Evolutionary conservation across 2,329 filamentous ascomycete species (phyloP).

Genomic region (Verticillium isaacii): DNA sequence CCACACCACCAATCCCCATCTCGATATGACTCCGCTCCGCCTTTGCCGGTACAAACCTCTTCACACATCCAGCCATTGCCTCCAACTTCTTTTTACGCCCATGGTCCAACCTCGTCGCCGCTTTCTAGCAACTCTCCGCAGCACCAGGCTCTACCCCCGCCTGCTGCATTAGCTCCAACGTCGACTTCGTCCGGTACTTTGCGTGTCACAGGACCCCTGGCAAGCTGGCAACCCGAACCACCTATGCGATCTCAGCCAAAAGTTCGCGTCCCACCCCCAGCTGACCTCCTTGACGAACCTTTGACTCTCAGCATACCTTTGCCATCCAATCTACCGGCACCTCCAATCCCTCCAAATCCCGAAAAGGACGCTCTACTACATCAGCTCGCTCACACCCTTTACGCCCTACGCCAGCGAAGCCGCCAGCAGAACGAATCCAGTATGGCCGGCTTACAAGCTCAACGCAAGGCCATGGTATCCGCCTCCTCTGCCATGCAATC

Average conservation of each 20-base stretch:
- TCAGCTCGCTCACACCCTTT: conserved; percentile 68
- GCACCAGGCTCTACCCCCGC: conserved; percentile 10
- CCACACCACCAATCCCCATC: conserved; percentile 20
- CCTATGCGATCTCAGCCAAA: conserved; percentile 22
- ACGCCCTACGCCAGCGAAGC: conserved; percentile 63
- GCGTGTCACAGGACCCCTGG: conserved; percentile 4
- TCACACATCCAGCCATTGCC: conserved; percentile 14
- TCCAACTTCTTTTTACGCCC: conserved; percentile 34
- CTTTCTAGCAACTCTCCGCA: conserved; percentile 7
- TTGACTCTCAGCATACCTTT: conserved; percentile 45
- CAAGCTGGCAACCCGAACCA: conserved; percentile 15
- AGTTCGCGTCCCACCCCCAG: conserved; percentile 37
- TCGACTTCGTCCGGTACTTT: neutral
- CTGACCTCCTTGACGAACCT: conserved; percentile 54
- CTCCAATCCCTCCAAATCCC: conserved; percentile 90
- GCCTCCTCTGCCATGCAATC: conserved; percentile 66
- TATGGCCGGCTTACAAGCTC: conserved; percentile 70
- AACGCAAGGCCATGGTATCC: conserved; percentile 69
- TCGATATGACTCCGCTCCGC: conserved; percentile 43
- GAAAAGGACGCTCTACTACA: conserved; percentile 85
- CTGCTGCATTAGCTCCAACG: neutral
- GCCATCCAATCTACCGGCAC: conserved; percentile 54
- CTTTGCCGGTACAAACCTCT: conserved; percentile 19
- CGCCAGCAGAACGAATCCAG: conserved; percentile 69
- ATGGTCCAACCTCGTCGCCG: conserved; percentile 10